A percentile compares a stretch with the other conserved stretches of the same genome.
These are phyloP conservation scores for Pueraria montana DNA, from an alignment of 306 rosid species.

Conservation along the genomic window DNA sequence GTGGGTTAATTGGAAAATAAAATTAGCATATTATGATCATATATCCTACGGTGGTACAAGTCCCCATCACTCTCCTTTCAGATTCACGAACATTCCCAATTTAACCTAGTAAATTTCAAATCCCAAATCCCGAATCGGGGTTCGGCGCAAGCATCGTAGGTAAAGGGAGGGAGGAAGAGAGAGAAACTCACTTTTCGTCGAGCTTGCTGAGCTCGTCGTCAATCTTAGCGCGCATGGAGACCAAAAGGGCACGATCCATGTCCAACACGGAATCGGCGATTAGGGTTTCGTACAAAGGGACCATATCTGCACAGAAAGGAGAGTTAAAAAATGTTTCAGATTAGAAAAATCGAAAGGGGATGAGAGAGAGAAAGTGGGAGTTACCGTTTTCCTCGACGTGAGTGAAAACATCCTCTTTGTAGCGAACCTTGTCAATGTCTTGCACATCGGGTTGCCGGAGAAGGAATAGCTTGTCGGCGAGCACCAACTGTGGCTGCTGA, in stretches of 20 bases:
- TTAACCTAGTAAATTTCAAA: slow-evolving; percentile 32
- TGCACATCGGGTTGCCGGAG: slow-evolving; percentile 80
- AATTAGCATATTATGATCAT: background rate
- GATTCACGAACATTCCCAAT: background rate
- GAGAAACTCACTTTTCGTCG: slow-evolving; percentile 84
- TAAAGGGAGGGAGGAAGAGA: background rate
- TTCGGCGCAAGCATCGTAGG: background rate
- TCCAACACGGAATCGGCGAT: slow-evolving; percentile 72
- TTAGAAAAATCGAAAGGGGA: background rate
- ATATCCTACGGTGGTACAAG: background rate
- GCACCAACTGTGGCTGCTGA: slow-evolving; percentile 84
- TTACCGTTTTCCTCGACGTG: slow-evolving; percentile 81
- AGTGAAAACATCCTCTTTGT: slow-evolving; percentile 79
- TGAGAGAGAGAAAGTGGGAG: background rate
- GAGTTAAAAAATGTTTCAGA: background rate
- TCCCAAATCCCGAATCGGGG: slow-evolving; percentile 32
- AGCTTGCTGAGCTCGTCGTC: slow-evolving; percentile 81
- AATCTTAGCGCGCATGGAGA: slow-evolving; percentile 79
- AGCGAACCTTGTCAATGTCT: slow-evolving; percentile 91
- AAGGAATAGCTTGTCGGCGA: slow-evolving; percentile 92
- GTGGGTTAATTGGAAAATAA: background rate
- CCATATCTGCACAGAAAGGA: slow-evolving; percentile 70
- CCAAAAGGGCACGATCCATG: slow-evolving; percentile 73
- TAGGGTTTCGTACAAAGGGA: slow-evolving; percentile 86
- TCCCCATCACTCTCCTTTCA: background rate